phyloP scores from a whole-genome alignment of 2,329 filamentous ascomycete species.

The Talaromyces sp. region DNA sequence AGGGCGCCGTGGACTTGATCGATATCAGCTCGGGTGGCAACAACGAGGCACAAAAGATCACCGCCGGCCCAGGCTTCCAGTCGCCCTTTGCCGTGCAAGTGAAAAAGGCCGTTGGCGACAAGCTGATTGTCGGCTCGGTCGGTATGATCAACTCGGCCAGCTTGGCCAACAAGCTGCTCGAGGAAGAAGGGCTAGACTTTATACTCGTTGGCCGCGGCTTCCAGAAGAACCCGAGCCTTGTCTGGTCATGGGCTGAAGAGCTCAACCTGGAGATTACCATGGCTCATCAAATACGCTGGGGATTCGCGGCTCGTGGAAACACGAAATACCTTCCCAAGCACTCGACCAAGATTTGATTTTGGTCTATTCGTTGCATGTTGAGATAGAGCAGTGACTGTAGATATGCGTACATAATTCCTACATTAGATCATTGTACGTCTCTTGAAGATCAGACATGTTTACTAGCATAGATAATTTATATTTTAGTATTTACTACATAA shows the following conservation, averaged over 20 bases:
- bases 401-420: background rate
- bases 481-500: background rate
- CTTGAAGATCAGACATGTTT: background rate
- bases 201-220: constrained; percentile 71
- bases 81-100: constrained; percentile 66
- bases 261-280: constrained; percentile 25
- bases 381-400: background rate
- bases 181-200: constrained; percentile 57
- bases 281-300: constrained; percentile 28
- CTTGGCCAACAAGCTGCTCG: constrained; percentile 59
- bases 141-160: constrained; percentile 67
- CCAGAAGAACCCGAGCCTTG: constrained; percentile 74
- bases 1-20: constrained; percentile 69
- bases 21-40: constrained; percentile 78
- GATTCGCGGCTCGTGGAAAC: constrained; percentile 19
- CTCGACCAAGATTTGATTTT: background rate
- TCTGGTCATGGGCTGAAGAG: constrained; percentile 52
- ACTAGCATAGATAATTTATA: background rate
- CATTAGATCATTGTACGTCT: background rate
- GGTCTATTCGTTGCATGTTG: background rate
- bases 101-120: constrained; percentile 67
- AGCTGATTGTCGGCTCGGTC: constrained; percentile 67
- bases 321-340: constrained; percentile 5
- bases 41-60: constrained; percentile 44
- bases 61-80: constrained; percentile 63